Evolutionary conservation across 805 yeast genomes (phyloP), one percentile per base, ranked within the genome.

Genomic region (Pichia ethanolica): DNA sequence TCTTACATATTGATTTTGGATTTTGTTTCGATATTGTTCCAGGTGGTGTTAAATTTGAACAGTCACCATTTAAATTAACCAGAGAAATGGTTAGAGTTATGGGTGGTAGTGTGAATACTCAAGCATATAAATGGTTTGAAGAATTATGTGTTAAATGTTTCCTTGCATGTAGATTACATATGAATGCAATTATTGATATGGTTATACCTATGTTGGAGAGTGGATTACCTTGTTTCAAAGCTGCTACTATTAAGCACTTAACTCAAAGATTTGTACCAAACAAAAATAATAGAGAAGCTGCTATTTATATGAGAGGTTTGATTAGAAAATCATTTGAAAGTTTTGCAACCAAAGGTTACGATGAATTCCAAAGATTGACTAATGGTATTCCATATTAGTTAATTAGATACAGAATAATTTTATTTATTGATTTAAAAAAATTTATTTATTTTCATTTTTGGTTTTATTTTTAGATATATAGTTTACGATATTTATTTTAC

Each of bases 1-100:
- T 95, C 53, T 71, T 95, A 54, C 99, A 93, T 67, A 88, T 95
- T 67, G 99, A 93, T 70, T 93, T 93, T 71, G 99, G 99, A 4
- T 93, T 93, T 75, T 90, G 97, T 60, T 95, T 93, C 65, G 99
- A 93, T 70, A 93, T 93, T 66, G 97, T 88, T 35, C 99, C 99
- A 9, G 99, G 99, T 56, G 99, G 99, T 35, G 97, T 93, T 44
- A 88, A 83, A 61, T 95, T 93, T 64, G 99, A 93, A 61, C 96
- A 89, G n/a, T 96, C 96, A 1, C 98, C 99, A 11, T 93, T 93
- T 74, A 93, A 93, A 64, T 77, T 93, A 56, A 93, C 99, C 4
- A 86, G 84, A 59, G 99, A 93, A 62, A 93, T 95, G 99, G 86
- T 93, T 5, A 78, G 81, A 63, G 97, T 93, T 1, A 81, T 93